Conservation (phyloP, 305 asterid genomes). For the Fraxinus dipetala region DNA sequence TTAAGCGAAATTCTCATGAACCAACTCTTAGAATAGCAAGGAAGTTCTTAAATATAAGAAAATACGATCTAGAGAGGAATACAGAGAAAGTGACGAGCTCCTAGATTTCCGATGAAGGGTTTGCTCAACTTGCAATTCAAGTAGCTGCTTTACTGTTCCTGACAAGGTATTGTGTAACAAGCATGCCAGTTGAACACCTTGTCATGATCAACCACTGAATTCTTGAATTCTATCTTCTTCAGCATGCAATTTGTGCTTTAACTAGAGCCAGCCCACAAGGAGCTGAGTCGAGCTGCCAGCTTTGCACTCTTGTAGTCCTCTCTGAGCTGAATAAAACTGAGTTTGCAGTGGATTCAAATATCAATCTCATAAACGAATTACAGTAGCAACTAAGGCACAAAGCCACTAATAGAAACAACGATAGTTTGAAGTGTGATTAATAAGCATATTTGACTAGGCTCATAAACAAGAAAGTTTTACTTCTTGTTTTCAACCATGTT, state of each 20-base stretch:
- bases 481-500: not conserved
- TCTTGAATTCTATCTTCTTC: not conserved
- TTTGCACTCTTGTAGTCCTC: slow-evolving; percentile 98
- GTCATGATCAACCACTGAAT: not conserved
- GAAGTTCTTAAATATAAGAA: not conserved
- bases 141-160: not conserved
- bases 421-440: not conserved
- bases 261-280: slow-evolving; percentile 57
- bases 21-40: not conserved
- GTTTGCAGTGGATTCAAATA: slow-evolving; percentile 25
- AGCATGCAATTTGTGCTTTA: slow-evolving; percentile 18
- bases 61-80: not conserved
- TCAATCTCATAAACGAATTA: not conserved
- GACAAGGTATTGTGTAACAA: not conserved
- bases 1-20: not conserved
- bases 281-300: slow-evolving; percentile 79
- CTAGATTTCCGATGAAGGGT: not conserved
- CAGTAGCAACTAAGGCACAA: not conserved
- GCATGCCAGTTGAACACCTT: not conserved
- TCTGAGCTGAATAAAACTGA: slow-evolving; percentile 95
- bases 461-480: not conserved
- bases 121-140: not conserved
- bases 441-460: not conserved
- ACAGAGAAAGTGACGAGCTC: not conserved
- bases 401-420: not conserved